Evolutionary conservation across 1,284 basidiomycete genomes (phyloP).

Genomic region (Malassezia restricta): DNA sequence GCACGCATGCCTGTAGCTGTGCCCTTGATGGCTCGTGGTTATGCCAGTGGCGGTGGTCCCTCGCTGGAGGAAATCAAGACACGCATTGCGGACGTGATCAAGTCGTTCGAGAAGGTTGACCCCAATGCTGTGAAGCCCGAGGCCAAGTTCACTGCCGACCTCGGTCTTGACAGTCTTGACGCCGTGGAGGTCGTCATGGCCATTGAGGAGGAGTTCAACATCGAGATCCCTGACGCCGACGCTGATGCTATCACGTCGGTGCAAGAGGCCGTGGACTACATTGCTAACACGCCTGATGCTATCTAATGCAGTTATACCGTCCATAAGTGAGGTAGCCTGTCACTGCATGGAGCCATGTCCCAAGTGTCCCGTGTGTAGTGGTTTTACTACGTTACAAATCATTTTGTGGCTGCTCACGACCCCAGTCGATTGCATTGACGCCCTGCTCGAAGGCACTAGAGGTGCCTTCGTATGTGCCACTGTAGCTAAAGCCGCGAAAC

Average conservation of each 20-base stretch:
- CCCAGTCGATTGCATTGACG: slow-evolving; percentile 9
- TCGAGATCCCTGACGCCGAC: slow-evolving; percentile 89
- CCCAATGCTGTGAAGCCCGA: slow-evolving; percentile 61
- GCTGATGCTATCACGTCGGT: slow-evolving; percentile 96
- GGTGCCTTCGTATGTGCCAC: slow-evolving; percentile 36
- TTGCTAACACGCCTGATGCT: slow-evolving; percentile 80
- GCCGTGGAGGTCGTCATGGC: slow-evolving; percentile 99
- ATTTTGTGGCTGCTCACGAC: background rate
- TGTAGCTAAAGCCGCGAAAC: slow-evolving; percentile 44
- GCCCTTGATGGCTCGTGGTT: slow-evolving; percentile 48
- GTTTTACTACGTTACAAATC: too few species aligned
- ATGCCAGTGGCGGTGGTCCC: slow-evolving; percentile 65
- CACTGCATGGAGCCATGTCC: background rate
- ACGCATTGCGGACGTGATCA: slow-evolving; percentile 76
- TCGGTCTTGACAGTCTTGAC: slow-evolving; percentile 91
- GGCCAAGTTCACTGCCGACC: slow-evolving; percentile 71
- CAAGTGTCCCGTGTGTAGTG: too few species aligned
- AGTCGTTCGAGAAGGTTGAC: slow-evolving; percentile 91
- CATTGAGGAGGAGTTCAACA: slow-evolving; percentile 75
- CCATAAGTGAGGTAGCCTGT: background rate
- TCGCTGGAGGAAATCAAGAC: slow-evolving; percentile 64
- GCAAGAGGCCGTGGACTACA: slow-evolving; percentile 91
- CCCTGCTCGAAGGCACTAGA: slow-evolving; percentile 15
- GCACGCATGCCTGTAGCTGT: slow-evolving; percentile 4
- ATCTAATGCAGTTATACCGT: slow-evolving; percentile 14